Base-by-base conservation (phyloP, 768 basidiomycete species). In the Boletus tomentosulus region DNA sequence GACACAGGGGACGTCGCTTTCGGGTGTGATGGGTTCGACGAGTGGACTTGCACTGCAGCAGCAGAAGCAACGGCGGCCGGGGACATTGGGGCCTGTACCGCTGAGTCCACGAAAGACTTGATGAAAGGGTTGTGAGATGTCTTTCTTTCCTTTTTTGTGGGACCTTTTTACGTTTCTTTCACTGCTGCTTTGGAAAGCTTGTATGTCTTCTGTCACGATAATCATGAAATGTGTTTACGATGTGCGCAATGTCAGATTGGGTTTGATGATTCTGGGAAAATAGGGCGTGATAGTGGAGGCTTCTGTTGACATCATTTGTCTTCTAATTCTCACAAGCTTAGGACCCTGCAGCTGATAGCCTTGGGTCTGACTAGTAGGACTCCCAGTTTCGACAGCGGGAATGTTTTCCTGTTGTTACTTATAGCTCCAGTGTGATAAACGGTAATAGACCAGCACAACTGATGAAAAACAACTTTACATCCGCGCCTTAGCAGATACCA, bases 21-120 rank as follows among this genome's bases (percentile, higher is more conserved):
- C 60, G 25, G 53, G 52, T 8, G 53, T 49, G 55, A 53, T 62
- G 51, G 35, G 44, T 19, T 15, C 59, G 22, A 1, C 57, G 15
- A 46, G 58, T 6, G 55, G 25, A 15, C 42, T 69, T 24, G 61
- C 65, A 16, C 68, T 73, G 62, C 59, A 67, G 30, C 72, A 70
- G 61, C 73, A 71, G 60, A 73, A 73, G 48, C 71, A 73, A 41
- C 72, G 73, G 48, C 74, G 80, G 61, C 66, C 75, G 6, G 62
- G 62, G 22, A 6, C 45, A 16, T 28, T 62, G 5, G 50, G 50
- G 11, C 68, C 76, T 13, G 77, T 74, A 48, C 48, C 64, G 43
- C n/a, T 79, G 52, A 73, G 75, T 49, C 63, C 69, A n/a, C 69
- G 65, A 44, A 62, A 60, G 56, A 25, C 56, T 39, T 62, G 56